These are phyloP conservation scores for Lichtheimia hyalospora DNA, from an alignment of 371 early-diverging fungal genomes.

Conservation along the genomic window DNA sequence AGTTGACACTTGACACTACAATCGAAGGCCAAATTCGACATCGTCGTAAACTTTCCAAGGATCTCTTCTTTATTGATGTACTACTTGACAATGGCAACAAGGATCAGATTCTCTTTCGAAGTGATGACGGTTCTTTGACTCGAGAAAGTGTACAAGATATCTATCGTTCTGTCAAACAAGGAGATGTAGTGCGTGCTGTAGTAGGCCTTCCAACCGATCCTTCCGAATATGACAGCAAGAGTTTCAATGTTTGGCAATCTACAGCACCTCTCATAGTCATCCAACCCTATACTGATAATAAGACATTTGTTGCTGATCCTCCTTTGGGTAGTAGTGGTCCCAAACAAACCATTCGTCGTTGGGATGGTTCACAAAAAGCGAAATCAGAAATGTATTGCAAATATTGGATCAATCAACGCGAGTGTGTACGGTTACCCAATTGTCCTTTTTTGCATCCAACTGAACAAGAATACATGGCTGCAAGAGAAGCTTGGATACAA, in stretches of 20 bases:
- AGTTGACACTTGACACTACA: slow-evolving; percentile 1
- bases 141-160: slow-evolving; percentile 27
- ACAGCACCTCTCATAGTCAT: slow-evolving; percentile 32
- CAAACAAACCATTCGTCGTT: slow-evolving; percentile 3
- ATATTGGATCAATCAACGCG: slow-evolving; percentile 58
- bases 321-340: slow-evolving; percentile 39
- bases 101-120: slow-evolving; percentile 48
- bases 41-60: slow-evolving; percentile 42
- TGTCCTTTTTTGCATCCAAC: slow-evolving; percentile 53
- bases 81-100: slow-evolving; percentile 26
- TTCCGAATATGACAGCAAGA: slow-evolving; percentile 25
- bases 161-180: slow-evolving; percentile 31
- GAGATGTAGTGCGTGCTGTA: slow-evolving; percentile 28
- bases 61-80: slow-evolving; percentile 54
- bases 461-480: slow-evolving; percentile 24
- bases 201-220: slow-evolving; percentile 36
- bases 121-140: slow-evolving; percentile 39
- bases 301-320: slow-evolving; percentile 42
- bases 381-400: slow-evolving; percentile 42
- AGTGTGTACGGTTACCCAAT: slow-evolving; percentile 33
- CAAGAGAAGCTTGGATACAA: slow-evolving; percentile 38
- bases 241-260: slow-evolving; percentile 47
- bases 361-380: slow-evolving; percentile 17
- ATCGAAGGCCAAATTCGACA: slow-evolving; percentile 48
- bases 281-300: slow-evolving; percentile 19